Conservation (phyloP, 148 eudicot species). For the Rhododendron simsii region DNA sequence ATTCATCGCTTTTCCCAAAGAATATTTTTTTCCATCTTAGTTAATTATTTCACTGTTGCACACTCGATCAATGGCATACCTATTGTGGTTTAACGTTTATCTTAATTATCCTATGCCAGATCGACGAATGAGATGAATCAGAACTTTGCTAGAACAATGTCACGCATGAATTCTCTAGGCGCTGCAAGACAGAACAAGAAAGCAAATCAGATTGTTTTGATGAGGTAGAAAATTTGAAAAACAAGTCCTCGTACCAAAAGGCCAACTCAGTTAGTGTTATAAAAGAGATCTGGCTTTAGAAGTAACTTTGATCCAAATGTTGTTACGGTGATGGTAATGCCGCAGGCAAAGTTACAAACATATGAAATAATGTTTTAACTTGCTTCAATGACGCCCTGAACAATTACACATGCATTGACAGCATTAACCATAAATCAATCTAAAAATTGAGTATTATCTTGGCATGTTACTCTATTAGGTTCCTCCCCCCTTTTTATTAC, state of each 20-base stretch:
- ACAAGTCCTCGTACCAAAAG: background rate
- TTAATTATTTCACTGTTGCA: too few relatives aligned
- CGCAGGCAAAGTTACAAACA: background rate
- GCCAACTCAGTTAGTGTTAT: background rate
- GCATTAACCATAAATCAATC: background rate
- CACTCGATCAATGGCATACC: too few relatives aligned
- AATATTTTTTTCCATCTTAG: background rate
- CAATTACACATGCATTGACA: background rate
- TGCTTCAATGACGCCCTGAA: background rate
- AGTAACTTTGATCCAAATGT: background rate
- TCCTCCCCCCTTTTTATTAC: background rate
- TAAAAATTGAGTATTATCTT: background rate
- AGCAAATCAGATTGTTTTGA: background rate
- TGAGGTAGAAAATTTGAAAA: background rate
- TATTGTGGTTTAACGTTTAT: background rate
- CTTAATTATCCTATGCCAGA: background rate
- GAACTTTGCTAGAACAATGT: background rate
- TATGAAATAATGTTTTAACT: background rate
- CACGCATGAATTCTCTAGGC: slow-evolving; percentile 13
- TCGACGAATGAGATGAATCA: background rate
- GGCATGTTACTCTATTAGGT: background rate
- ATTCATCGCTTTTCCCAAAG: background rate
- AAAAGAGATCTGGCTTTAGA: background rate
- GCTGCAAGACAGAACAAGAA: slow-evolving; percentile 10
- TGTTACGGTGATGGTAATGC: background rate